These are phyloP conservation scores for Hemisphaericaspora xylanilytica DNA, from an alignment of 1,139 yeast genomes.

Conservation along the genomic window DNA sequence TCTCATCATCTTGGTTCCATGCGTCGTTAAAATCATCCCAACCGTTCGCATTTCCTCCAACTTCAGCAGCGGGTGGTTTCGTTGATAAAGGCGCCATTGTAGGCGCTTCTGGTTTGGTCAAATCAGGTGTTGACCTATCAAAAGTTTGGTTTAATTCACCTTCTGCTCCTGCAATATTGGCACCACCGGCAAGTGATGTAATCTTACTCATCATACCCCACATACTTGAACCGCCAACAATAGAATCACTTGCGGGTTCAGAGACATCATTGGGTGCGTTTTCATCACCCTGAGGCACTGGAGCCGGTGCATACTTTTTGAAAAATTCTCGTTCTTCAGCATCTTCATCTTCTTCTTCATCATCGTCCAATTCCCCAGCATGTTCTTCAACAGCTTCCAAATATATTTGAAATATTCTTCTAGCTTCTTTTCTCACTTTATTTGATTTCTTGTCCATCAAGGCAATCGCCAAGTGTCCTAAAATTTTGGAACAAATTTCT, in stretches of 20 bases:
- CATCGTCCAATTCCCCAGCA: slow-evolving; percentile 53
- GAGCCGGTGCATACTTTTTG: slow-evolving; percentile 25
- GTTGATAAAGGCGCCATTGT: slow-evolving; percentile 16
- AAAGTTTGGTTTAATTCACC: slow-evolving; percentile 40
- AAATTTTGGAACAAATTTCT: slow-evolving; percentile 75
- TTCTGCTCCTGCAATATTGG: too few species aligned
- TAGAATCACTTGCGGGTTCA: slow-evolving; percentile 1
- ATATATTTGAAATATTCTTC: slow-evolving; percentile 60
- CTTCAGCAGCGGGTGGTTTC: slow-evolving; percentile 13
- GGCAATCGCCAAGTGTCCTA: slow-evolving; percentile 84
- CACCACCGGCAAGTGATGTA: slow-evolving; percentile 26
- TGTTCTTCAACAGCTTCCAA: slow-evolving; percentile 63
- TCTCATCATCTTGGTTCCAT: slow-evolving; percentile 12
- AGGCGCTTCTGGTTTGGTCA: slow-evolving; percentile 29
- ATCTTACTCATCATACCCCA: slow-evolving; percentile 42
- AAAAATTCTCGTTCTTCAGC: slow-evolving; percentile 36
- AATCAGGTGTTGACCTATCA: slow-evolving; percentile 43
- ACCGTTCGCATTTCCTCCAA: slow-evolving; percentile 11
- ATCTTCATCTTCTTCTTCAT: slow-evolving; percentile 42
- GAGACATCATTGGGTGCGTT: not conserved
- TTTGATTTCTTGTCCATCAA: slow-evolving; percentile 66
- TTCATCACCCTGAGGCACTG: slow-evolving; percentile 5
- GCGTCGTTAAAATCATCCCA: slow-evolving; percentile 18
- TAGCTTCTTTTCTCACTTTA: slow-evolving; percentile 74
- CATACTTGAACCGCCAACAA: slow-evolving; percentile 22